Conservation (phyloP, 1,284 basidiomycete species). For the Boletus sp. region DNA sequence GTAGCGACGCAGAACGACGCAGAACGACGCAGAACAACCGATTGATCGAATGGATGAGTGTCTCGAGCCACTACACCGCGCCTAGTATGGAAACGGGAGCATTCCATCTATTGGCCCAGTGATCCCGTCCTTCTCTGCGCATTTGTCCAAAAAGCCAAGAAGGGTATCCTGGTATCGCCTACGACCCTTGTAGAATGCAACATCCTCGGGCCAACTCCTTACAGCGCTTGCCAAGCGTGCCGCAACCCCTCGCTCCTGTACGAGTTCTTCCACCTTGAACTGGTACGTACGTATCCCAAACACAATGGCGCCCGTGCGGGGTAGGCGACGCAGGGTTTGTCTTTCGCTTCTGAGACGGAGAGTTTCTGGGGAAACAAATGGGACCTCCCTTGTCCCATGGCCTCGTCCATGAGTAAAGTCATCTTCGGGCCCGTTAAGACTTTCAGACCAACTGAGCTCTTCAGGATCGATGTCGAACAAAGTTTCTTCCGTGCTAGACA, state of each 20-base stretch:
- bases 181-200: constrained; percentile 64
- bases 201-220: constrained; percentile 70
- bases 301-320: constrained; percentile 68
- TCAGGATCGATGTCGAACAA: constrained; percentile 54
- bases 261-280: constrained; percentile 61
- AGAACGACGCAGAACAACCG: neutral
- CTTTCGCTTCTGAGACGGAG: constrained; percentile 70
- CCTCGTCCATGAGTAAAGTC: constrained; percentile 45
- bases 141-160: constrained; percentile 52
- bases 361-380: constrained; percentile 45
- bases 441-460: constrained; percentile 69
- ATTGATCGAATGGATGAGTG: neutral
- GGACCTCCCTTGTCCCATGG: constrained; percentile 27
- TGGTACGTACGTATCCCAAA: constrained; percentile 80
- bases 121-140: constrained; percentile 41
- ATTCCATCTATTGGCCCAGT: constrained; percentile 18
- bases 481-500: constrained; percentile 35
- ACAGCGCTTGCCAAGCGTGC: constrained; percentile 70
- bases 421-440: constrained; percentile 69
- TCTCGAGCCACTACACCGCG: too few species aligned
- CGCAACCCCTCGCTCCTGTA: constrained; percentile 64
- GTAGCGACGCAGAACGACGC: too few species aligned
- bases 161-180: constrained; percentile 49
- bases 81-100: constrained; percentile 30
- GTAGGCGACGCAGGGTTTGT: constrained; percentile 72